Evolutionary conservation across 1,284 basidiomycete species (phyloP).

Genomic region (Hortiboletus rubellus): DNA sequence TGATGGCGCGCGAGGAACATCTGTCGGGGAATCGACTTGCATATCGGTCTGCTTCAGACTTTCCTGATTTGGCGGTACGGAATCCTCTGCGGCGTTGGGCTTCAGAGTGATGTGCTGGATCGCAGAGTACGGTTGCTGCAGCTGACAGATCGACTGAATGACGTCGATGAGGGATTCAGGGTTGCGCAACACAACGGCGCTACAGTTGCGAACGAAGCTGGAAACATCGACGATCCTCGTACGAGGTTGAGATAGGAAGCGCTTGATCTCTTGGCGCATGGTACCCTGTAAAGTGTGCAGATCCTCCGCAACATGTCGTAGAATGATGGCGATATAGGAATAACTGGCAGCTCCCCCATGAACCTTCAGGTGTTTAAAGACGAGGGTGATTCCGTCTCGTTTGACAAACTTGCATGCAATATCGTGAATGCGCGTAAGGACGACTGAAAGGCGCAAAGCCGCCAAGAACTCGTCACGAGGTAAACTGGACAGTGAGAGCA

Average conservation of each 20-base stretch:
- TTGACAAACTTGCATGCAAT: constrained; percentile 64
- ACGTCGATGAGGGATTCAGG: constrained; percentile 76
- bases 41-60: constrained; percentile 48
- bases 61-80: constrained; percentile 24
- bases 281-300: constrained; percentile 60
- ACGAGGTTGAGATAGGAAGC: constrained; percentile 72
- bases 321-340: constrained; percentile 81
- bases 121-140: constrained; percentile 65
- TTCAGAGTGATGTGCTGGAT: constrained; percentile 69
- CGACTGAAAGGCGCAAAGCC: constrained; percentile 74
- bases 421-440: constrained; percentile 73
- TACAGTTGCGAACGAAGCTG: constrained; percentile 76
- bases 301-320: constrained; percentile 92
- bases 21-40: constrained; percentile 60
- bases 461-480: constrained; percentile 81
- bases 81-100: constrained; percentile 31
- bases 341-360: constrained; percentile 70
- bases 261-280: constrained; percentile 83
- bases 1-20: constrained; percentile 29
- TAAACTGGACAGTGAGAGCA: constrained; percentile 61
- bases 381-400: constrained; percentile 58
- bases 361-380: constrained; percentile 66
- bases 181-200: constrained; percentile 82
- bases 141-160: constrained; percentile 68
- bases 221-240: constrained; percentile 70